phyloP scores from a whole-genome alignment of 306 rosid species.

The Leucaena leucocephala region DNA sequence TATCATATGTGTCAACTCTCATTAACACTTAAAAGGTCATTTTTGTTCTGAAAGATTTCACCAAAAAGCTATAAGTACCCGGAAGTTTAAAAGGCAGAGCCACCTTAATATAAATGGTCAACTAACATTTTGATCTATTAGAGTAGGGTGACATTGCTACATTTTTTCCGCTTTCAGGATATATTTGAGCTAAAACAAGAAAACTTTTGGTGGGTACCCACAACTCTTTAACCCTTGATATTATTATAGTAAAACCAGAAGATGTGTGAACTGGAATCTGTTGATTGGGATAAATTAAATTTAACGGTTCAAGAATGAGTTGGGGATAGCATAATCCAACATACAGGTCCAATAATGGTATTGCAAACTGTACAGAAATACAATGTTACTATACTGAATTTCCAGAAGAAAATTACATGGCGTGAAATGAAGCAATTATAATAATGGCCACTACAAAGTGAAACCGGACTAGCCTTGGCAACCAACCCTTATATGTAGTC shows the following conservation, averaged over 20 bases:
- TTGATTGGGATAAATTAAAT: background rate
- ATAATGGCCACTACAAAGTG: constrained; percentile 35
- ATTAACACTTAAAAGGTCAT: no score
- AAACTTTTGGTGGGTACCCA: no score
- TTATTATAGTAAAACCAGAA: background rate
- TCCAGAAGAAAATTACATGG: constrained; percentile 42
- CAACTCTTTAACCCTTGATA: background rate
- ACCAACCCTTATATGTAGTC: constrained; percentile 8
- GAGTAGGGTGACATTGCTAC: no score
- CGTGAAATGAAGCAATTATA: constrained; percentile 25
- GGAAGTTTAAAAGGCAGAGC: no score
- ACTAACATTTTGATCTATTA: no score
- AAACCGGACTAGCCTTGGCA: constrained; percentile 1
- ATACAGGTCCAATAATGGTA: constrained; percentile 39
- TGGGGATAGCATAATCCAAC: constrained; percentile 10
- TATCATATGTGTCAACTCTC: no score
- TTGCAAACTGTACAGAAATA: constrained; percentile 53
- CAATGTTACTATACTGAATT: constrained; percentile 46
- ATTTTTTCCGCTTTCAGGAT: no score
- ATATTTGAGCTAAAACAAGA: no score
- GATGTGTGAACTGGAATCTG: background rate
- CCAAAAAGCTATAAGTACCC: no score
- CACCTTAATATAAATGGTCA: no score
- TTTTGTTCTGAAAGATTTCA: no score
- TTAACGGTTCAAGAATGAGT: background rate